Evolutionary conservation across 2,329 filamentous ascomycete species (phyloP).

Genomic region (Arthrobotrys sphaeroides): DNA sequence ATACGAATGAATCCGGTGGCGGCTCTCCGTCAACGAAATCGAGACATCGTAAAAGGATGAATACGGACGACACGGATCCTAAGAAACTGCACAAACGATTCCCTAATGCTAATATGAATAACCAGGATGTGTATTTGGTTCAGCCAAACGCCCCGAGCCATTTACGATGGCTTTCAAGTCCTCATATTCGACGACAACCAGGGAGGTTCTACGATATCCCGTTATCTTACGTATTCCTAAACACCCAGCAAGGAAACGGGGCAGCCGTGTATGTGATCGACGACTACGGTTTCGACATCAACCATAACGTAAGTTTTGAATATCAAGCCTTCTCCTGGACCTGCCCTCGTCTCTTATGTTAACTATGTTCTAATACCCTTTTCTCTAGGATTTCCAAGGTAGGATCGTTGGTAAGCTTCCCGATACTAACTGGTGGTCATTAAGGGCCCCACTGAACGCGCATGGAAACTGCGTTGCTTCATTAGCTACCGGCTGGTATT

Average conservation of each 20-base stretch:
- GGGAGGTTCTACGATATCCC: conserved; percentile 17
- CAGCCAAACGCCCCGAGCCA: conserved; percentile 6
- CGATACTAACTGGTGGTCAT: not conserved
- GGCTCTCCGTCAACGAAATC: not conserved
- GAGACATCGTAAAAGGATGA: not conserved
- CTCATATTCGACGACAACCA: not conserved
- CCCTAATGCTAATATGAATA: conserved; percentile 2
- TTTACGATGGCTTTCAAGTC: conserved; percentile 22
- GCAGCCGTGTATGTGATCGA: conserved; percentile 6
- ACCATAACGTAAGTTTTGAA: conserved; percentile 2
- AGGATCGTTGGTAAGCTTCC: not conserved
- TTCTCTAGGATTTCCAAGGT: not conserved
- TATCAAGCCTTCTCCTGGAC: not conserved
- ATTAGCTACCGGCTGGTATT: not conserved
- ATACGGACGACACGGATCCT: not conserved
- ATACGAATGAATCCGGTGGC: not conserved
- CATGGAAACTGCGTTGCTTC: conserved; percentile 21
- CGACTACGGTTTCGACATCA: not conserved
- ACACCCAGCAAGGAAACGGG: not conserved
- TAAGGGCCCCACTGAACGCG: not conserved
- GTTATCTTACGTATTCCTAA: conserved; percentile 14
- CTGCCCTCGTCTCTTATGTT: not conserved
- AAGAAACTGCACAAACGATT: conserved; percentile 1
- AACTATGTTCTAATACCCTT: not conserved
- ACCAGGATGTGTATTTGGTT: not conserved